Evolutionary conservation across 75 land plant species (phyloP).

Genomic region (Cunninghamia lanceolata): DNA sequence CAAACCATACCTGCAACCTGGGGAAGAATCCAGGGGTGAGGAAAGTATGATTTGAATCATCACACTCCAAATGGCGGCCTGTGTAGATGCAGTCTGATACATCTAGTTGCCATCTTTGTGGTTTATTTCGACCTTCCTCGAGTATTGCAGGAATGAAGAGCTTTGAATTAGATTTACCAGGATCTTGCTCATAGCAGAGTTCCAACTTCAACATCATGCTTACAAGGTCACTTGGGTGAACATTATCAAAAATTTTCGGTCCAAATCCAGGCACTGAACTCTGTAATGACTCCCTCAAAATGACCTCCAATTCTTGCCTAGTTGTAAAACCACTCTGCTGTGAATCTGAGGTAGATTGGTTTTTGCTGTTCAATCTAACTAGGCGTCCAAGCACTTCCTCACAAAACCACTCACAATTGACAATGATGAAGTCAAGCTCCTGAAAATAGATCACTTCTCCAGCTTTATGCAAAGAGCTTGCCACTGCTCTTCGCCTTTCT

Average conservation of each 20-base stretch:
- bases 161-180: slow-evolving; percentile 38
- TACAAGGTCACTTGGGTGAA: slow-evolving; percentile 61
- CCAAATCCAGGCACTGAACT: slow-evolving; percentile 43
- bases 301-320: slow-evolving; percentile 53
- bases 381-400: slow-evolving; percentile 60
- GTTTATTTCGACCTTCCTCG: slow-evolving; percentile 46
- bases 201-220: slow-evolving; percentile 75
- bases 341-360: slow-evolving; percentile 9
- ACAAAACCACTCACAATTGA: slow-evolving; percentile 81
- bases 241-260: slow-evolving; percentile 39
- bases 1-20: slow-evolving; percentile 55
- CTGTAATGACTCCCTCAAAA: slow-evolving; percentile 38
- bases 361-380: slow-evolving; percentile 25
- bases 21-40: slow-evolving; percentile 83
- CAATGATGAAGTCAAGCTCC: slow-evolving; percentile 58
- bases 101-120: slow-evolving; percentile 40
- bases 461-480: slow-evolving; percentile 48
- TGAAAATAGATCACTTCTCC: slow-evolving; percentile 77
- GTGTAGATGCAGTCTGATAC: slow-evolving; percentile 35
- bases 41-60: slow-evolving; percentile 65
- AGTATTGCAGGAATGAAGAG: slow-evolving; percentile 61
- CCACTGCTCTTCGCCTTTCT: slow-evolving; percentile 51
- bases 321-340: slow-evolving; percentile 49
- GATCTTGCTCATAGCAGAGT: slow-evolving; percentile 68
- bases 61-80: slow-evolving; percentile 72